phyloP scores from a whole-genome alignment of 257 asterid genomes.

The Leonotis leonurus region DNA sequence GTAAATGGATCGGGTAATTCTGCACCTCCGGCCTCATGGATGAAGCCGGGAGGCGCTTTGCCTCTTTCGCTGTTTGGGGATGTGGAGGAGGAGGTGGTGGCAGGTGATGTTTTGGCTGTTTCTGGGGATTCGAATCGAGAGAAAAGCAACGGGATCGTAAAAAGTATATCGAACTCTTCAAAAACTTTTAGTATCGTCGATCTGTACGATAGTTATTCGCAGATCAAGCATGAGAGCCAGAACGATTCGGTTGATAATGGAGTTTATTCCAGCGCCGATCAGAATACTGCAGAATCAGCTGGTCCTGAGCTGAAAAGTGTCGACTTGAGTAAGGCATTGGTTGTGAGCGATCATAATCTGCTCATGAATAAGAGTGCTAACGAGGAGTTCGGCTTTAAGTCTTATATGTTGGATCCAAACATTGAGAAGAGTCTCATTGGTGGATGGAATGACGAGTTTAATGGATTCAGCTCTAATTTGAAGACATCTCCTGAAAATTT shows the following conservation, averaged over 20 bases:
- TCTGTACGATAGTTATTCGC: constrained; percentile 27
- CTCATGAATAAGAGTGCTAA: constrained; percentile 22
- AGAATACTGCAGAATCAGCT: constrained; percentile 24
- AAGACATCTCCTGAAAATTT: constrained; percentile 15
- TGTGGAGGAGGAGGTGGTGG: constrained; percentile 31
- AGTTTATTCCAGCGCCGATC: constrained; percentile 14
- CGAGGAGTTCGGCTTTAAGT: constrained; percentile 22
- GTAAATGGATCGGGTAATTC: constrained; percentile 12
- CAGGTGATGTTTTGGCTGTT: neutral
- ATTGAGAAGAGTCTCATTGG: constrained; percentile 20
- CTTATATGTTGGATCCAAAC: constrained; percentile 17
- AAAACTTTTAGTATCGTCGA: constrained; percentile 26
- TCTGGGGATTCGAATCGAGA: constrained; percentile 18
- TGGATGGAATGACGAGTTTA: constrained; percentile 25
- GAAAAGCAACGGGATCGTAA: constrained; percentile 6
- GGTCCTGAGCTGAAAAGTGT: constrained; percentile 19
- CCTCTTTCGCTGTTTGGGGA: constrained; percentile 71
- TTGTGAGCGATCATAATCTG: constrained; percentile 25
- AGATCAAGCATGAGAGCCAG: constrained; percentile 20
- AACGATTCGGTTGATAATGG: constrained; percentile 28
- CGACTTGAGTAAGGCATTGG: constrained; percentile 11
- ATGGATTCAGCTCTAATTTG: constrained; percentile 19
- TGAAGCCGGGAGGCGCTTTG: constrained; percentile 65
- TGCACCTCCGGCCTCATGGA: constrained; percentile 29
- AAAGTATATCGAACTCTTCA: constrained; percentile 20